Evolutionary conservation across 2,329 filamentous ascomycete species (phyloP).

Genomic region (Teratosphaeria pseudoeucalypti): DNA sequence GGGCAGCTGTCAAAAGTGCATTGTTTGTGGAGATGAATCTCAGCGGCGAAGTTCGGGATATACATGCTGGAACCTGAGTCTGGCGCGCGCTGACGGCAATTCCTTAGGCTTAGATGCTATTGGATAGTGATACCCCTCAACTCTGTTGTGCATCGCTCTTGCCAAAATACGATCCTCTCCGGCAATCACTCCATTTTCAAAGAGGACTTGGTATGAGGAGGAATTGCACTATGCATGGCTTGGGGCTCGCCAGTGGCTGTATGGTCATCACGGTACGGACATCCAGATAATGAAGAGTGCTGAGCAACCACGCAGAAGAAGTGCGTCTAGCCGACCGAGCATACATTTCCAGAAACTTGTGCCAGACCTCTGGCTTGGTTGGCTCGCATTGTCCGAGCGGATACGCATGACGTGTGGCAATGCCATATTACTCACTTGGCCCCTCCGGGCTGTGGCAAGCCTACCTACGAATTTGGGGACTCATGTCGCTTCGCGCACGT

Average conservation of each 20-base stretch:
- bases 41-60: background rate
- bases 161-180: background rate
- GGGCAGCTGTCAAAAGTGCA: background rate
- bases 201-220: background rate
- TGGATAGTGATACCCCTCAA: background rate
- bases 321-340: background rate
- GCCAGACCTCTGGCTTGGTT: background rate
- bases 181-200: background rate
- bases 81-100: background rate
- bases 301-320: too few relatives aligned
- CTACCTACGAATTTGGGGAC: background rate
- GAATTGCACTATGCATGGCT: too few relatives aligned
- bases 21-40: background rate
- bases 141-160: background rate
- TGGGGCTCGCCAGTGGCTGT: too few relatives aligned
- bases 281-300: too few relatives aligned
- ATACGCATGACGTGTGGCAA: background rate
- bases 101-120: background rate
- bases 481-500: background rate
- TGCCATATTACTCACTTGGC: background rate
- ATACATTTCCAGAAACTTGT: background rate
- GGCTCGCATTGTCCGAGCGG: too few relatives aligned
- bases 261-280: too few relatives aligned
- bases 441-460: background rate
- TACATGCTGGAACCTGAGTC: background rate